Evolutionary conservation across 805 yeast genomes (phyloP), one percentile per base, ranked within the genome.

Genomic region (Hanseniaspora thailandica): DNA sequence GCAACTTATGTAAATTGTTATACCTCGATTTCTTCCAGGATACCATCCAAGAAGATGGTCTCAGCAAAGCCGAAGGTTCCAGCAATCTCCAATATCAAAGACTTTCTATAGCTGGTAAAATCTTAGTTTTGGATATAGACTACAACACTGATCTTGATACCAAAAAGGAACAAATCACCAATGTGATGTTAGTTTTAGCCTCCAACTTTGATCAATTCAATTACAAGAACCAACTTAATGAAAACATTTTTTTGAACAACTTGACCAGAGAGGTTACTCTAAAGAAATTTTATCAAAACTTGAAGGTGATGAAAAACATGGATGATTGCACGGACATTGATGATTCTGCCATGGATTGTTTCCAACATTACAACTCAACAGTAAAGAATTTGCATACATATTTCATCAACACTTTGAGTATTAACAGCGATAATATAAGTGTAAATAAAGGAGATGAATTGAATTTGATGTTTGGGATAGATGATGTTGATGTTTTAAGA

Each of bases 61-160:
- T 19, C 9, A 22, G 9, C 19, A 30, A 19, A 17, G 19, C 15
- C 23, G n/a, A 28, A 39, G 19, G 5, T 15, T 35, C 43, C 17
- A 3, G n/a, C 15, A 9, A 15, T 1, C 17, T 20, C 6, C 10
- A 13, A 23, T 39, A 45, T n/a, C 49, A 66, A 15, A 59, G 70
- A 47, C 52, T 67, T 7, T 67, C 70, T 0, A 64, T 68, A 3
- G 70, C 70, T 1, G 66, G 69, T 2, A 66, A 66, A 36, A 67
- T 67, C 43, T 62, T 67, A 17, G 70, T 67, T 28, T 63, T 67
- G 31, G 70, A 67, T 56, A 66, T 67, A 23, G 70, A 67, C 52
- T 67, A 64, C 52, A 38, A 4, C 5, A 23, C 46, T 2, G 17
- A 38, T 5, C 22, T 23, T 4, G 26, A 36, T 9, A 22, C 41